These are phyloP conservation scores for Acanthamoeba triangularis DNA, from an alignment of 208 protist genomes.

Conservation along the genomic window DNA sequence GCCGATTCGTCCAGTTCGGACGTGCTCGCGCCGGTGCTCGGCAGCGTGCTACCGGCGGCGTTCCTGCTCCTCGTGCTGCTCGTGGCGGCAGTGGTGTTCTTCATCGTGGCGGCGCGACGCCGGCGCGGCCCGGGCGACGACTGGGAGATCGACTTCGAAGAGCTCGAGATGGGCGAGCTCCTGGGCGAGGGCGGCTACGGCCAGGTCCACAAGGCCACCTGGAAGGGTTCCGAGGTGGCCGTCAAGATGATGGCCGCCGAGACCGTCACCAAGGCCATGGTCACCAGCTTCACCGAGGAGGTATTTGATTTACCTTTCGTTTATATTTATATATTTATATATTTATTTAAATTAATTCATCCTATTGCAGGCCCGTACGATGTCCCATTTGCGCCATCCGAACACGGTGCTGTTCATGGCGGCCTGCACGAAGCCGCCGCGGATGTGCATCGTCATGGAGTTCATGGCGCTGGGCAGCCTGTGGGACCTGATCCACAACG, in stretches of 20 bases:
- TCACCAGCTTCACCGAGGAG: conserved; percentile 42
- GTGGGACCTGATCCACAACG: conserved; percentile 36
- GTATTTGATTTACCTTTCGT: too few species aligned
- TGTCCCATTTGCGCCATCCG: conserved; percentile 34
- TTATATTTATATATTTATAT: too few species aligned
- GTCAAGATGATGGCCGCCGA: conserved; percentile 52
- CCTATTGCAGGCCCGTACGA: background rate
- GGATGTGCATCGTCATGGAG: conserved; percentile 65
- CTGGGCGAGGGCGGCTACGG: conserved; percentile 55
- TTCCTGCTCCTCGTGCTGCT: background rate
- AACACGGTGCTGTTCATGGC: conserved; percentile 70
- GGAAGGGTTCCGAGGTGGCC: conserved; percentile 57
- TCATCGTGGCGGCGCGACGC: background rate
- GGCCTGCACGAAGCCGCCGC: conserved; percentile 36
- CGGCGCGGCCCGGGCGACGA: background rate
- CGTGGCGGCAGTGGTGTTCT: background rate
- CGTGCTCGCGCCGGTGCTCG: conserved; percentile 13
- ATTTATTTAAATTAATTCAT: too few species aligned
- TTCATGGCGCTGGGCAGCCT: conserved; percentile 7
- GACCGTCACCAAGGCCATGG: background rate
- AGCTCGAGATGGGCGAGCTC: conserved; percentile 1
- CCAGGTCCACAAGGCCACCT: conserved; percentile 23
- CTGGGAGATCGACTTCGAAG: conserved; percentile 55
- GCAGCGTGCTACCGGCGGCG: background rate
- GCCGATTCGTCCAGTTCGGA: background rate